phyloP scores from a whole-genome alignment of 2,329 filamentous ascomycete genomes.

The Tolypocladium capitatum region DNA sequence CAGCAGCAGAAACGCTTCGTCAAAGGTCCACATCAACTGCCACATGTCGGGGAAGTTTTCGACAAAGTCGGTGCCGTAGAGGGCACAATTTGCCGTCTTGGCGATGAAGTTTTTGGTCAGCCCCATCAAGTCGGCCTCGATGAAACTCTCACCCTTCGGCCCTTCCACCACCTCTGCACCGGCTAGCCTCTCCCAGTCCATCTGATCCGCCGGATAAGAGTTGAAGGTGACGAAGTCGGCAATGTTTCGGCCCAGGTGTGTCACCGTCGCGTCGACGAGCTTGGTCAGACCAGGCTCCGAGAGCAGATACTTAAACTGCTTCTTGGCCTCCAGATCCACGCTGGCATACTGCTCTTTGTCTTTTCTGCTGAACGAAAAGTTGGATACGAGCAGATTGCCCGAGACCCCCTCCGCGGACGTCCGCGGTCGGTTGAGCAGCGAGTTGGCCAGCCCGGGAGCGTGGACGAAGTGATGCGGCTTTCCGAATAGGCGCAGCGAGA shows the following conservation, averaged over 20 bases:
- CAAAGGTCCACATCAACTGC: slow-evolving; percentile 23
- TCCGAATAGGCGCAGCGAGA: slow-evolving; percentile 20
- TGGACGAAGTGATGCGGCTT: slow-evolving; percentile 20
- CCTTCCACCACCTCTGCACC: slow-evolving; percentile 17
- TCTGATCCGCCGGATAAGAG: slow-evolving; percentile 21
- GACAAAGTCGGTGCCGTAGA: slow-evolving; percentile 28
- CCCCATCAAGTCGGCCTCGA: slow-evolving; percentile 20
- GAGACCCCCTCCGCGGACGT: slow-evolving; percentile 12
- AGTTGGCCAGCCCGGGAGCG: slow-evolving; percentile 15
- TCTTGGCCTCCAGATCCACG: slow-evolving; percentile 14
- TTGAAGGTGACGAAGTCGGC: slow-evolving; percentile 26
- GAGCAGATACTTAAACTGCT: slow-evolving; percentile 13
- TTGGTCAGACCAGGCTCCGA: slow-evolving; percentile 13
- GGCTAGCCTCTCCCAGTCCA: slow-evolving; percentile 23
- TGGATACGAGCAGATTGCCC: slow-evolving; percentile 14
- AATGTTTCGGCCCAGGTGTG: slow-evolving; percentile 15
- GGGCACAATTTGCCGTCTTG: slow-evolving; percentile 17
- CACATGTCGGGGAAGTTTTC: slow-evolving; percentile 26
- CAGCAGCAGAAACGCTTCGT: slow-evolving; percentile 18
- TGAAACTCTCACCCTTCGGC: slow-evolving; percentile 11
- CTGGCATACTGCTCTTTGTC: slow-evolving; percentile 18
- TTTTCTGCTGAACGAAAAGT: slow-evolving; percentile 18
- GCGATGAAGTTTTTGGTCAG: slow-evolving; percentile 23
- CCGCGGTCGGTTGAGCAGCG: slow-evolving; percentile 16
- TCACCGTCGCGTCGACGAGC: slow-evolving; percentile 6